phyloP scores from a whole-genome alignment of 2,329 filamentous ascomycete species.

The Monosporascus ibericus region DNA sequence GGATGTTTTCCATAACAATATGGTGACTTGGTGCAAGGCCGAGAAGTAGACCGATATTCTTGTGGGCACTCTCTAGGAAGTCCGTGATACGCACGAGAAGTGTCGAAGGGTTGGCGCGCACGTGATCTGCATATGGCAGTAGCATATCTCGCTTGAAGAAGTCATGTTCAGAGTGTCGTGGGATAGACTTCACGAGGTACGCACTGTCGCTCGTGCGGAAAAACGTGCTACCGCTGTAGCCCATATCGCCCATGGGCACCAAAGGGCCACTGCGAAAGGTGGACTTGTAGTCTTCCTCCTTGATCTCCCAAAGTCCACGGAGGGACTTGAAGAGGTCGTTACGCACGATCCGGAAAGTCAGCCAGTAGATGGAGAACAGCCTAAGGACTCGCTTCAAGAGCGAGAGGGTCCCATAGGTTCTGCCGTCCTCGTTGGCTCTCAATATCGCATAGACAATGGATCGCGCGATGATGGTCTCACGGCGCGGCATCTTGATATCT shows the following conservation, averaged over 20 bases:
- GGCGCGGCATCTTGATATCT: constrained; percentile 19
- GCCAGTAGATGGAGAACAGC: constrained; percentile 30
- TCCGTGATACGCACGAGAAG: constrained; percentile 67
- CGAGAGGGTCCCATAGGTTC: constrained; percentile 17
- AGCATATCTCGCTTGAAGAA: constrained; percentile 65
- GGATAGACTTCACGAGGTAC: constrained; percentile 66
- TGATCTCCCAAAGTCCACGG: constrained; percentile 40
- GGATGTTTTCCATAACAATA: constrained; percentile 72
- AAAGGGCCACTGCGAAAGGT: constrained; percentile 46
- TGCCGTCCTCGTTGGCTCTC: constrained; percentile 20
- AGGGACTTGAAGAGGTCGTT: constrained; percentile 38
- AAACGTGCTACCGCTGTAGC: constrained; percentile 72
- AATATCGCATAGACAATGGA: constrained; percentile 34
- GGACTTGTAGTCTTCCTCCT: constrained; percentile 46
- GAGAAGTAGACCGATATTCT: constrained; percentile 53
- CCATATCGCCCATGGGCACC: constrained; percentile 59
- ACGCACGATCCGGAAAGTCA: constrained; percentile 21
- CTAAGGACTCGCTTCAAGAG: constrained; percentile 38
- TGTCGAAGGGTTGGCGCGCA: constrained; percentile 52
- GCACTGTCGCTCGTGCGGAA: constrained; percentile 61
- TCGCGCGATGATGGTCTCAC: constrained; percentile 29
- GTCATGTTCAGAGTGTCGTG: constrained; percentile 61
- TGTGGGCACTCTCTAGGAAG: constrained; percentile 51
- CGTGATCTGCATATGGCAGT: constrained; percentile 58
- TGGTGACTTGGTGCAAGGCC: constrained; percentile 62